A percentile compares a stretch with the other conserved stretches of the same genome.
Evolutionary conservation across 768 basidiomycete genomes (phyloP).

Genomic region (Cantharellus cinnabarinus): DNA sequence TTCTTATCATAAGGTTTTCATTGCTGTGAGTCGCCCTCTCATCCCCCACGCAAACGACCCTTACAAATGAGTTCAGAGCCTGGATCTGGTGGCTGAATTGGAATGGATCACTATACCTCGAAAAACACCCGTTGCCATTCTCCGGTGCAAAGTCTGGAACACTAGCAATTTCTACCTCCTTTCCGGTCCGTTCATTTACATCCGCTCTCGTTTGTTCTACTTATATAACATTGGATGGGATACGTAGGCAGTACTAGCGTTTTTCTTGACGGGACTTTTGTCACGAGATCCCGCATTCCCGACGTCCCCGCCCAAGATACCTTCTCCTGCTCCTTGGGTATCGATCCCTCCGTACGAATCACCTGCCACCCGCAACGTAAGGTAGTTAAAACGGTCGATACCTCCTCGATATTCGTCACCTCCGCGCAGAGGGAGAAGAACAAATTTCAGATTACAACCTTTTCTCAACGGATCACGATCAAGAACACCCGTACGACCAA

Average conservation of each 20-base stretch:
- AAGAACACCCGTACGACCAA: slow-evolving; percentile 6
- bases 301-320: slow-evolving; percentile 3
- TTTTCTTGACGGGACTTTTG: slow-evolving; percentile 8
- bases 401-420: background rate
- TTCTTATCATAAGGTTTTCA: slow-evolving; percentile 1
- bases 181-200: background rate
- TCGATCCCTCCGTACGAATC: slow-evolving; percentile 8
- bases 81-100: background rate
- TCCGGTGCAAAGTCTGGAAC: background rate
- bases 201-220: background rate
- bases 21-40: background rate
- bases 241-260: background rate
- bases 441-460: slow-evolving; percentile 7
- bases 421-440: background rate
- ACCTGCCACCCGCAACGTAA: slow-evolving; percentile 5
- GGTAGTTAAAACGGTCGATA: background rate
- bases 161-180: background rate
- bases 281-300: slow-evolving; percentile 7
- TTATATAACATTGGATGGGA: background rate
- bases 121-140: background rate
- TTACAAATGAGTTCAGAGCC: background rate
- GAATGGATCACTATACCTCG: background rate
- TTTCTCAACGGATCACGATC: slow-evolving; percentile 6
- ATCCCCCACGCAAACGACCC: background rate
- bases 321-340: slow-evolving; percentile 8